Evolutionary conservation across 768 basidiomycete genomes (phyloP).

Genomic region (Pisolithus orientalis): DNA sequence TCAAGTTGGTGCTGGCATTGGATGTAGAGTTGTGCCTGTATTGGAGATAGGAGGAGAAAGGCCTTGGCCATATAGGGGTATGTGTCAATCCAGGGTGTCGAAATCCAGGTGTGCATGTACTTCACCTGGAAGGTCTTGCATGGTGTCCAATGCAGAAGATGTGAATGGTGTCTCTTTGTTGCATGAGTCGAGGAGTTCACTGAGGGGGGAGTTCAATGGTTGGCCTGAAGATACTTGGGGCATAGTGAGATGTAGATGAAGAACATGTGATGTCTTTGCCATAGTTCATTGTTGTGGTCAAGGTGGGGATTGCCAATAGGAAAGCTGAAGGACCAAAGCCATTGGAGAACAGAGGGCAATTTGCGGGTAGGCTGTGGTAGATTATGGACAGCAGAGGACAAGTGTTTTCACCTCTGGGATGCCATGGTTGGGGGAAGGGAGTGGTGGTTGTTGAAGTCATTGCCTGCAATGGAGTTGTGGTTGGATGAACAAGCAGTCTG

Average conservation of each 20-base stretch:
- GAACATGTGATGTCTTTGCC: constrained; percentile 59
- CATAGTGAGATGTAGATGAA: constrained; percentile 33
- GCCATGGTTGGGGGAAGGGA: background rate
- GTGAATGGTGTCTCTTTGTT: constrained; percentile 13
- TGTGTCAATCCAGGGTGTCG: constrained; percentile 4
- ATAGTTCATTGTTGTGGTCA: constrained; percentile 65
- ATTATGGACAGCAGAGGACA: background rate
- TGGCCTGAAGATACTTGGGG: constrained; percentile 61
- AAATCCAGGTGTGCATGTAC: constrained; percentile 4
- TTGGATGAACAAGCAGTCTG: constrained; percentile 29
- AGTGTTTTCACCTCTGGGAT: constrained; percentile 22
- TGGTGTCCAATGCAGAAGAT: constrained; percentile 6
- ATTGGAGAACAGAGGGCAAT: constrained; percentile 69
- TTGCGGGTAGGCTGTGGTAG: constrained; percentile 40
- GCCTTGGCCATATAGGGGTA: constrained; percentile 35
- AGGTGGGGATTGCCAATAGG: constrained; percentile 58
- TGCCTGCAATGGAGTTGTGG: constrained; percentile 22
- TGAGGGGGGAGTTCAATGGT: constrained; percentile 79
- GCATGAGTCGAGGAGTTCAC: constrained; percentile 52
- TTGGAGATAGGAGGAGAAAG: constrained; percentile 12
- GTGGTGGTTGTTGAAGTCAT: constrained; percentile 4
- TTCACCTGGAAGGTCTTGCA: constrained; percentile 19
- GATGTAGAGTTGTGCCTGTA: constrained; percentile 22
- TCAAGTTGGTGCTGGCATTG: too few species aligned
- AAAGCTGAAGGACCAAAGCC: constrained; percentile 77